Percentiles rank a stretch among this genome's conserved stretches.
These are phyloP conservation scores for Botryosphaeria agaves DNA, from an alignment of 2,329 filamentous ascomycete species.

Conservation along the genomic window DNA sequence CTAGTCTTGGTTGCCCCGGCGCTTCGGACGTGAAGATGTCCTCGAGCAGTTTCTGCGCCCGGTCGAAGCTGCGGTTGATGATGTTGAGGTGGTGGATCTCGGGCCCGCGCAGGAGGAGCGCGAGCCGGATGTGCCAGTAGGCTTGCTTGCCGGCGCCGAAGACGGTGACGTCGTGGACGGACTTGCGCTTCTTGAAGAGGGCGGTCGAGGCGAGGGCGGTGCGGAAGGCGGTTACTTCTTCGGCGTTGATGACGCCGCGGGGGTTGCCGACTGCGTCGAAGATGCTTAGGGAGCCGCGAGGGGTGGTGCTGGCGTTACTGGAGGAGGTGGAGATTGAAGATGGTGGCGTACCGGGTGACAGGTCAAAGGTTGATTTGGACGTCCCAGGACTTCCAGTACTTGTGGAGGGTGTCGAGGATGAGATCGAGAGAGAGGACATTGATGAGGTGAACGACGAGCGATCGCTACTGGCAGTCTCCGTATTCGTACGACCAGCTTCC, in stretches of 20 bases:
- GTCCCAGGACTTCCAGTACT: constrained; percentile 4
- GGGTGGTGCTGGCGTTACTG: constrained; percentile 24
- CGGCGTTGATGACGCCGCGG: constrained; percentile 46
- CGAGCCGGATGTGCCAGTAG: constrained; percentile 83
- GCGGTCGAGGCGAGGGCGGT: constrained; percentile 47
- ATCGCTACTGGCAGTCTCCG: constrained; percentile 1
- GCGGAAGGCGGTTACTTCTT: constrained; percentile 51
- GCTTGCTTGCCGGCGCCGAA: constrained; percentile 85
- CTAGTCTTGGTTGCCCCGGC: constrained; percentile 15
- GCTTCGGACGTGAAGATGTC: constrained; percentile 24
- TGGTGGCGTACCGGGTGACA: constrained; percentile 7
- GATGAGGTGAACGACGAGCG: constrained; percentile 7
- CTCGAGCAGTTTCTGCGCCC: constrained; percentile 33
- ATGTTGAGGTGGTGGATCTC: constrained; percentile 70
- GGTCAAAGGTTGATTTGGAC: neutral
- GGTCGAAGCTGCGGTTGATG: constrained; percentile 56
- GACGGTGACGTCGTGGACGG: constrained; percentile 59
- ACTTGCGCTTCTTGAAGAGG: constrained; percentile 43
- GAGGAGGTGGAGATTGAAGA: constrained; percentile 10
- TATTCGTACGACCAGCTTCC: constrained; percentile 11
- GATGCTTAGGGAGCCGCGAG: constrained; percentile 40
- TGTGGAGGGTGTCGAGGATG: constrained; percentile 8
- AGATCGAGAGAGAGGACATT: constrained; percentile 7
- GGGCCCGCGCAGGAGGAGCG: constrained; percentile 49
- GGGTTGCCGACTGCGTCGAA: constrained; percentile 40